Conservation (phyloP, 306 rosid genomes). For the Herpetospermum pedunculosum region DNA sequence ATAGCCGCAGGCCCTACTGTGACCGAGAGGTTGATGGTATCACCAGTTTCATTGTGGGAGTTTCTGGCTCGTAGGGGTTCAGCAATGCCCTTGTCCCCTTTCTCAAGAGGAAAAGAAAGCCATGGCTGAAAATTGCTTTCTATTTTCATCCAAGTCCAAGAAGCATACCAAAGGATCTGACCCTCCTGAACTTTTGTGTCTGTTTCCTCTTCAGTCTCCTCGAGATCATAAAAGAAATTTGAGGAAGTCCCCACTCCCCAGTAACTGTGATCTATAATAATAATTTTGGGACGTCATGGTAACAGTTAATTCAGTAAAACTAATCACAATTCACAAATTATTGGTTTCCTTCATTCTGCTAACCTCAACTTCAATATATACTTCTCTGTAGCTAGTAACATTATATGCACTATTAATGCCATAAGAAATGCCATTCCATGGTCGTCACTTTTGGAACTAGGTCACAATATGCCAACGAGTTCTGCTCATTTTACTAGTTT, state of each 20-base stretch:
- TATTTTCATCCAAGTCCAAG: background rate
- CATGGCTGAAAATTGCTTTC: background rate
- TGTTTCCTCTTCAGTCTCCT: background rate
- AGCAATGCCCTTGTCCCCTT: background rate
- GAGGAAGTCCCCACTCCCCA: background rate
- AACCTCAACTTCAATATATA: background rate
- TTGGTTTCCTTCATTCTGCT: background rate
- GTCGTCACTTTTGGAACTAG: background rate
- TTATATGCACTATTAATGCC: background rate
- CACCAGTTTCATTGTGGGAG: background rate
- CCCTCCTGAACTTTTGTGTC: background rate
- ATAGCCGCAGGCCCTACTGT: background rate
- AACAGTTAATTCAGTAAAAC: background rate
- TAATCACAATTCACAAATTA: background rate
- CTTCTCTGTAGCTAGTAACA: background rate
- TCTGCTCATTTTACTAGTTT: background rate
- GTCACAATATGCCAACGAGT: background rate
- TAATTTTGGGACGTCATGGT: background rate
- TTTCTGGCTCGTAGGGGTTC: background rate
- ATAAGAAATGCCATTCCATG: constrained; percentile 1
- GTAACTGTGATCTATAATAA: background rate
- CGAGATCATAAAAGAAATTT: background rate
- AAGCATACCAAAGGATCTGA: background rate
- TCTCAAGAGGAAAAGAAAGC: background rate
- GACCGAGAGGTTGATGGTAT: background rate